Conservation (phyloP, 2,329 filamentous ascomycete genomes). For the Ilyonectria robusta region DNA sequence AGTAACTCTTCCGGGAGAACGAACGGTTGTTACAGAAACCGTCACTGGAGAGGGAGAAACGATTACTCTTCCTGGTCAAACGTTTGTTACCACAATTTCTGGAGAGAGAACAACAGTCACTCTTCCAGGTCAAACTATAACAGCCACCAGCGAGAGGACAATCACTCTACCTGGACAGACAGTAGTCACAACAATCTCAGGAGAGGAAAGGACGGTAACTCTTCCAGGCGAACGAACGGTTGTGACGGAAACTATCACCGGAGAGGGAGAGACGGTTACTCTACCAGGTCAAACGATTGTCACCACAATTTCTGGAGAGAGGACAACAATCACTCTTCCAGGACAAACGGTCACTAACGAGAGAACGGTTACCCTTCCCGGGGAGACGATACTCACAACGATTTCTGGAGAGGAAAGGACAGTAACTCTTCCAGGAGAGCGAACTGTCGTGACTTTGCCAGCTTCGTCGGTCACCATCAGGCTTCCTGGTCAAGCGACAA, state of each 20-base stretch:
- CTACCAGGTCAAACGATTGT: slow-evolving; percentile 10
- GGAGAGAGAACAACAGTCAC: slow-evolving; percentile 10
- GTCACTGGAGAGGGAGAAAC: slow-evolving; percentile 4
- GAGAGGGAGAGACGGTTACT: slow-evolving; percentile 29
- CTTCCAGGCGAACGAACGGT: slow-evolving; percentile 9
- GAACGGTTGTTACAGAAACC: slow-evolving; percentile 4
- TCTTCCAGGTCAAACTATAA: slow-evolving; percentile 4
- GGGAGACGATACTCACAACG: slow-evolving; percentile 34
- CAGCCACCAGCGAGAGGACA: background rate
- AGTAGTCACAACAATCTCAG: slow-evolving; percentile 10
- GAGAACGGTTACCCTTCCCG: slow-evolving; percentile 26
- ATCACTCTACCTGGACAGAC: slow-evolving; percentile 10
- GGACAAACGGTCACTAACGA: slow-evolving; percentile 42
- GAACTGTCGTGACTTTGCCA: slow-evolving; percentile 40
- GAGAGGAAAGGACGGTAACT: slow-evolving; percentile 5
- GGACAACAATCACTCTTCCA: slow-evolving; percentile 9
- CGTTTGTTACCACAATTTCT: background rate
- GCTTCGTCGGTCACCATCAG: slow-evolving; percentile 15
- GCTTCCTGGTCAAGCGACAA: slow-evolving; percentile 26
- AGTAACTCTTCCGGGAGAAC: background rate
- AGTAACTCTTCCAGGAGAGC: slow-evolving; percentile 43
- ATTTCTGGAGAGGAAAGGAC: slow-evolving; percentile 43
- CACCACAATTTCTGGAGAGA: slow-evolving; percentile 29
- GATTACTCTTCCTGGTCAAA: slow-evolving; percentile 7
- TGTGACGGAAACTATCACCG: background rate